These are phyloP conservation scores for Hippophae rhamnoides DNA, from an alignment of 306 rosid species.

Conservation along the genomic window DNA sequence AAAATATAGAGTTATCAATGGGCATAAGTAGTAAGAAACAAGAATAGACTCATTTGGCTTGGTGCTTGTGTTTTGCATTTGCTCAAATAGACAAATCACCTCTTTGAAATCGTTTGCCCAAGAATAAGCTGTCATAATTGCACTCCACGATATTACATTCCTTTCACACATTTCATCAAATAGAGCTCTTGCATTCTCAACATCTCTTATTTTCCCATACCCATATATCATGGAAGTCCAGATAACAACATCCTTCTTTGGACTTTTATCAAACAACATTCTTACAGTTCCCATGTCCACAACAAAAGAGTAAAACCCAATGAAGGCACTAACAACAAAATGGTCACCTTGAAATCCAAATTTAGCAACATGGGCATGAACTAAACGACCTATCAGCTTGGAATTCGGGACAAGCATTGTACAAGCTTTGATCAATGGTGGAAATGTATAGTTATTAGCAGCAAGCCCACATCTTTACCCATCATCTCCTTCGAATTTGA, in stretches of 20 bases:
- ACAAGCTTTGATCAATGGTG: slow-evolving; percentile 67
- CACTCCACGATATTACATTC: slow-evolving; percentile 59
- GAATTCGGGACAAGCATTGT: slow-evolving; percentile 19
- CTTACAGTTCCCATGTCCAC: slow-evolving; percentile 30
- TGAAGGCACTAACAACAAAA: slow-evolving; percentile 43
- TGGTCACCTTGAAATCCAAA: slow-evolving; percentile 48
- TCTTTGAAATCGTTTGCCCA: slow-evolving; percentile 27
- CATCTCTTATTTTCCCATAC: slow-evolving; percentile 59
- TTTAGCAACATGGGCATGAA: slow-evolving; percentile 51
- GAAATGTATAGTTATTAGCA: slow-evolving; percentile 74
- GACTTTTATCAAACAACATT: slow-evolving; percentile 37
- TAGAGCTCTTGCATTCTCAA: slow-evolving; percentile 46
- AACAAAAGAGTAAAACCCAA: slow-evolving; percentile 43
- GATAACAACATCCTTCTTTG: slow-evolving; percentile 55
- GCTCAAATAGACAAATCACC: slow-evolving; percentile 30
- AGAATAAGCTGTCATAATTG: slow-evolving; percentile 41
- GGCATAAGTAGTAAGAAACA: slow-evolving; percentile 35
- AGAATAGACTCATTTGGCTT: slow-evolving; percentile 35
- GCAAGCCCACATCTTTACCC: slow-evolving; percentile 29
- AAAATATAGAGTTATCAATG: too few relatives aligned
- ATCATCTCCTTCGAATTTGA: too few relatives aligned
- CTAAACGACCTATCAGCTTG: slow-evolving; percentile 28
- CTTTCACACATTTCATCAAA: slow-evolving; percentile 68
- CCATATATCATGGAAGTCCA: slow-evolving; percentile 80
- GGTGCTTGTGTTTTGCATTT: slow-evolving; percentile 28